Evolutionary conservation across 352 stramenopile genomes (phyloP), one percentile per base, ranked within the genome.

Genomic region (Phytopythium kandeliae): DNA sequence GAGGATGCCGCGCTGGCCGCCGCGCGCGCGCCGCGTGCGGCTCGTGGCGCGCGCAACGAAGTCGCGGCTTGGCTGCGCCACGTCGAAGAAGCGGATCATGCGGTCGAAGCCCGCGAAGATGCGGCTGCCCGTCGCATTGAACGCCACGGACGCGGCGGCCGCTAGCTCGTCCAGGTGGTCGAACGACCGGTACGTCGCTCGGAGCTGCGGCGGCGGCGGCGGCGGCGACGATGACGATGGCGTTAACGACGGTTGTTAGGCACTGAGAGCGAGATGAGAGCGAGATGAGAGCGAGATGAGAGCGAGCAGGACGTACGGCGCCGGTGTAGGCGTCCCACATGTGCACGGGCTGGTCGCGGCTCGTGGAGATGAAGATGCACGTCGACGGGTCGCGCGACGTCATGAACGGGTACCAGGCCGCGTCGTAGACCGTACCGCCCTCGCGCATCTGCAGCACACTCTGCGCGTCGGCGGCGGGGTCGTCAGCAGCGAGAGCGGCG

Each of bases 281-380:
- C n/a, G n/a, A n/a, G n/a, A n/a, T n/a, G n/a, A n/a, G n/a, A n/a
- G n/a, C n/a, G n/a, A n/a, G n/a, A n/a, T n/a, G n/a, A n/a, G n/a
- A n/a, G 24, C 7, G 6, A 4, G 3, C 2, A 37, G 13, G 10
- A 50, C 36, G n/a, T 31, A 71, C 62, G 19, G 57, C 59, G 12
- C 89, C 89, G 0, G 67, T 96, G 62, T 92, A 97, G 31, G 89
- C 89, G 60, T 96, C 88, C 88, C 88, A 97, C 63, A 97, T 76
- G 68, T 97, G 88, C 45, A 97, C 68, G 3, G 89, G 89, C 25
- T 94, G 84, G 58, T 95, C 86, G 51, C 80, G 80, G 63, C 75
- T 88, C 26, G 85, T 92, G 58, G 63, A 86, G 45, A 91, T 63
- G 64, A 96, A 97, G 57, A 89, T 82, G 58, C 87, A 95, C 24